Evolutionary conservation across 345 rosid genomes (phyloP).

Genomic region (Trapa bicornis): DNA sequence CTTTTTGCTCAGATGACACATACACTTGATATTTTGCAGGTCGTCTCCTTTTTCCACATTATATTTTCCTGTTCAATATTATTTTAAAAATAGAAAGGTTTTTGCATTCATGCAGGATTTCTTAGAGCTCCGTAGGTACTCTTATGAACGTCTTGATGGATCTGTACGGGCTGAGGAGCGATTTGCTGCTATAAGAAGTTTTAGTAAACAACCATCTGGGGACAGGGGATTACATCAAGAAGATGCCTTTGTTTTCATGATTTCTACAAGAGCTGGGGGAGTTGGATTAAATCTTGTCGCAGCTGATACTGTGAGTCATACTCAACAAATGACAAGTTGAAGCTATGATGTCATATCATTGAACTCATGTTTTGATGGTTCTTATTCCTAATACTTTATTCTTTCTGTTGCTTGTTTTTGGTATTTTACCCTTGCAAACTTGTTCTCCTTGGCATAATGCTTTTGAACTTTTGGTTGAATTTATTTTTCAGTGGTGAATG

Average conservation of each 20-base stretch:
- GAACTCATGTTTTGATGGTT: neutral
- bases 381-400: too few species aligned
- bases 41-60: slow-evolving; percentile 9
- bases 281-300: slow-evolving; percentile 90
- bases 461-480: neutral
- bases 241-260: slow-evolving; percentile 68
- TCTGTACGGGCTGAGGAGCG: slow-evolving; percentile 90
- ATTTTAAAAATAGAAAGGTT: neutral
- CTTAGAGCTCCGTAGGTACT: slow-evolving; percentile 65
- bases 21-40: slow-evolving; percentile 90
- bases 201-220: slow-evolving; percentile 26
- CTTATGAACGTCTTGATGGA: slow-evolving; percentile 96
- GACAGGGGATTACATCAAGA: slow-evolving; percentile 26
- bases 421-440: neutral
- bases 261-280: slow-evolving; percentile 95
- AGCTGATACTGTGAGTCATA: slow-evolving; percentile 68
- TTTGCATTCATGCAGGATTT: slow-evolving; percentile 41
- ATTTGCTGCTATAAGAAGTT: slow-evolving; percentile 80
- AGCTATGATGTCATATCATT: neutral
- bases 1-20: slow-evolving; percentile 88
- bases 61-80: neutral
- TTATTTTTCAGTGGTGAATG: neutral
- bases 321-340: neutral
- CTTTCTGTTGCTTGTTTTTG: neutral
- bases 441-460: neutral